Conservation (phyloP, 140 eudicot species). For the Bidens hawaiensis region DNA sequence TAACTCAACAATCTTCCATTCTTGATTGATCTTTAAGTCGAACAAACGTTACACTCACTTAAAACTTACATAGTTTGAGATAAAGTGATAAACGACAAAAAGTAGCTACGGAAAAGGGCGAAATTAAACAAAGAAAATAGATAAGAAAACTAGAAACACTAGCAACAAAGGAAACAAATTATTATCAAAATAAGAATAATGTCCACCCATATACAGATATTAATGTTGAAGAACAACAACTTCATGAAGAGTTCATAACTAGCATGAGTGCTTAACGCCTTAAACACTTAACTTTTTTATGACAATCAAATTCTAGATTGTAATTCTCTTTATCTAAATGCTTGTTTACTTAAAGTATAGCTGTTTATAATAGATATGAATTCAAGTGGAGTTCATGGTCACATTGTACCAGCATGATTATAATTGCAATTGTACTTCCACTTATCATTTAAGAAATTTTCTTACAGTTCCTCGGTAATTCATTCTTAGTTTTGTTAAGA, state of each 20-base stretch:
- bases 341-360: background rate
- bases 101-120: background rate
- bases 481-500: background rate
- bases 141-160: background rate
- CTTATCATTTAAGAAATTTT: background rate
- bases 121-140: background rate
- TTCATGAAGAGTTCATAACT: background rate
- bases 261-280: background rate
- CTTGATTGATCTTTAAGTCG: background rate
- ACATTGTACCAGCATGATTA: background rate
- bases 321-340: background rate
- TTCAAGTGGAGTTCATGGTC: background rate
- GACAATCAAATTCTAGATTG: background rate
- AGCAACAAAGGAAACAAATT: background rate
- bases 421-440: background rate
- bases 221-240: background rate
- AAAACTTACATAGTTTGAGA: background rate
- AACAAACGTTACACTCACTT: background rate
- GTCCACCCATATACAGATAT: background rate
- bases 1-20: background rate
- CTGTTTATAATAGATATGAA: background rate
- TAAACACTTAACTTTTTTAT: background rate
- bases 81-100: background rate
- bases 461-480: background rate
- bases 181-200: background rate